Evolutionary conservation across 2,329 filamentous ascomycete genomes (phyloP).

Genomic region (Curvularia sp.): DNA sequence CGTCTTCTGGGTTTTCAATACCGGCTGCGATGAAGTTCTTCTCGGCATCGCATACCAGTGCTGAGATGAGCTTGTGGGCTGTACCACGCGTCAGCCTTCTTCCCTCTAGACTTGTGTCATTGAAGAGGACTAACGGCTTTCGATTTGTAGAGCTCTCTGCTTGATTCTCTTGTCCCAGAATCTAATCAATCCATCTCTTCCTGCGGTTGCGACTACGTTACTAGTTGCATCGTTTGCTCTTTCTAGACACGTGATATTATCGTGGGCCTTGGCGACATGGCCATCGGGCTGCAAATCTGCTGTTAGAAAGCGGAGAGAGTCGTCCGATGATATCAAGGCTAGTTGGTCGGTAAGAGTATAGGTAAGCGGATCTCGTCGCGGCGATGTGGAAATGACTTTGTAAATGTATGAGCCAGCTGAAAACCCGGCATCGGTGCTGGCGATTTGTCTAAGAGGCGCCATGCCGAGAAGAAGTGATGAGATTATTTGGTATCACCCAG

Average conservation of each 20-base stretch:
- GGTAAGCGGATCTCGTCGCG: constrained; percentile 42
- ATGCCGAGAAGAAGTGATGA: constrained; percentile 16
- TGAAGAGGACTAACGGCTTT: constrained; percentile 40
- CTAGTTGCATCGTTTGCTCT: constrained; percentile 60
- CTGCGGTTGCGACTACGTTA: constrained; percentile 70
- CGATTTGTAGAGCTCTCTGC: constrained; percentile 54
- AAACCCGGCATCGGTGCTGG: constrained; percentile 36
- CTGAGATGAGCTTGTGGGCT: constrained; percentile 65
- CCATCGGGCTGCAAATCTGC: constrained; percentile 62
- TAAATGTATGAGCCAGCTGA: constrained; percentile 51
- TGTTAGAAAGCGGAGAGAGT: constrained; percentile 70
- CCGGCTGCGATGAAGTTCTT: constrained; percentile 72
- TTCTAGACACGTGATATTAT: constrained; percentile 69
- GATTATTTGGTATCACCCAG: background rate
- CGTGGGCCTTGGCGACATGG: constrained; percentile 62
- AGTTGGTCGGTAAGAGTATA: constrained; percentile 52
- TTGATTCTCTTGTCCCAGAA: constrained; percentile 70
- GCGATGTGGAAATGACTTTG: constrained; percentile 45
- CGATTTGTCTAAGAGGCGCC: constrained; percentile 28
- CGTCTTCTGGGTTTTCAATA: constrained; percentile 69
- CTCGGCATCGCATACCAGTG: constrained; percentile 66
- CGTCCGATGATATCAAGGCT: constrained; percentile 72
- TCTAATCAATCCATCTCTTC: constrained; percentile 72
- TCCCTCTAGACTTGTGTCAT: background rate
- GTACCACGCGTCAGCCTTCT: constrained; percentile 32